These are phyloP conservation scores for Aplosporella prunicola DNA, from an alignment of 2,329 filamentous ascomycete species.

Conservation along the genomic window DNA sequence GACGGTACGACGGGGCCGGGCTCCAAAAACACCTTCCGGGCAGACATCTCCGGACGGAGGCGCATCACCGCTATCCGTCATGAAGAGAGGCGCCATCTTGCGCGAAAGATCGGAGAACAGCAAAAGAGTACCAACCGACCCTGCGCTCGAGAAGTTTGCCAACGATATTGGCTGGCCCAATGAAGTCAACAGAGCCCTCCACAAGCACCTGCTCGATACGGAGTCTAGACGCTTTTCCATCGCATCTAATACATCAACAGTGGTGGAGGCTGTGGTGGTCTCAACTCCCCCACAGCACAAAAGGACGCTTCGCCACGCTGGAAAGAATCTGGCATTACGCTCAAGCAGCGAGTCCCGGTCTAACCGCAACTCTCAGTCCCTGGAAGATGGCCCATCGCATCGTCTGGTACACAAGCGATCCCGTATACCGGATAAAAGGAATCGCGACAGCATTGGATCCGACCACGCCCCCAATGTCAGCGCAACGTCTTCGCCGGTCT, in stretches of 20 bases:
- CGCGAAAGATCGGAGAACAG: slow-evolving; percentile 26
- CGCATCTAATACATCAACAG: slow-evolving; percentile 44
- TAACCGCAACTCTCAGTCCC: slow-evolving; percentile 36
- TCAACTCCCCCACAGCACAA: slow-evolving; percentile 38
- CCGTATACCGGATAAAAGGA: slow-evolving; percentile 37
- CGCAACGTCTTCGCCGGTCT: neutral
- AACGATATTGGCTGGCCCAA: slow-evolving; percentile 43
- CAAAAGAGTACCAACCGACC: slow-evolving; percentile 21
- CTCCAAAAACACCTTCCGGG: slow-evolving; percentile 17
- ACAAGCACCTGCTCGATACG: slow-evolving; percentile 19
- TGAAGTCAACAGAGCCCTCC: slow-evolving; percentile 20
- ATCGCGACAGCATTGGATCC: slow-evolving; percentile 23
- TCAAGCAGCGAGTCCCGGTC: slow-evolving; percentile 32
- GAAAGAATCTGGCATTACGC: slow-evolving; percentile 43
- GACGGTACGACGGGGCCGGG: slow-evolving; percentile 27
- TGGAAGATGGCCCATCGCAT: slow-evolving; percentile 36
- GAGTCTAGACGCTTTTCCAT: slow-evolving; percentile 38
- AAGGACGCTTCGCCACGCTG: slow-evolving; percentile 43
- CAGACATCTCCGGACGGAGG: slow-evolving; percentile 12
- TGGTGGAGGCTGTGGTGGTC: slow-evolving; percentile 47
- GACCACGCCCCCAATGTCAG: slow-evolving; percentile 3
- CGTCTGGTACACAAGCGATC: slow-evolving; percentile 42
- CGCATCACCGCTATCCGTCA: slow-evolving; percentile 2
- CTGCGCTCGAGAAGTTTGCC: slow-evolving; percentile 40
- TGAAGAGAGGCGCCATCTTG: slow-evolving; percentile 14